Conservation (phyloP, 2,329 filamentous ascomycete species). For the Hypoxylon sp. region DNA sequence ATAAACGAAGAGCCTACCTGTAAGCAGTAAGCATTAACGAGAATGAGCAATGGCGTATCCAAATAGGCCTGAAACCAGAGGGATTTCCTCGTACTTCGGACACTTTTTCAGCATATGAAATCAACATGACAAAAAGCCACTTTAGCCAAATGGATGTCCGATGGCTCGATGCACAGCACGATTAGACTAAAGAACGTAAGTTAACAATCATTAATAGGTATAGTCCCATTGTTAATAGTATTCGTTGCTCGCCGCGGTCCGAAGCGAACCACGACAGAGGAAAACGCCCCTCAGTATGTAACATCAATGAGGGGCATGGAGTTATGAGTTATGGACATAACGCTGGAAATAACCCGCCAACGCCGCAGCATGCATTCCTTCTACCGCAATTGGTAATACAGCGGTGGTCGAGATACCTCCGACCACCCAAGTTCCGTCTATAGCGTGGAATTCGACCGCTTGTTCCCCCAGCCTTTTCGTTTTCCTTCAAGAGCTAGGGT, state of each 20-base stretch:
- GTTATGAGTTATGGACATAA: constrained; percentile 42
- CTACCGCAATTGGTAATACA: constrained; percentile 42
- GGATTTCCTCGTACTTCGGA: constrained; percentile 4
- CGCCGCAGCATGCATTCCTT: constrained; percentile 45
- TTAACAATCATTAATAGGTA: constrained; percentile 27
- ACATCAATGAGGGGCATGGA: constrained; percentile 43
- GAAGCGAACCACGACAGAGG: constrained; percentile 16
- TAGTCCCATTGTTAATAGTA: constrained; percentile 32
- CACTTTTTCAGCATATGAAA: constrained; percentile 11
- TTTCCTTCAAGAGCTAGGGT: constrained; percentile 25
- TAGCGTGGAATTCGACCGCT: constrained; percentile 39
- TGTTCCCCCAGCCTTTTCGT: constrained; percentile 20
- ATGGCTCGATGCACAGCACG: constrained; percentile 21
- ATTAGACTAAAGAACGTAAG: constrained; percentile 20
- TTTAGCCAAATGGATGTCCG: constrained; percentile 9
- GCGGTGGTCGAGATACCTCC: constrained; percentile 27
- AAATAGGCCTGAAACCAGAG: constrained; percentile 14
- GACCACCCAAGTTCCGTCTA: constrained; percentile 34
- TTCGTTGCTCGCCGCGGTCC: constrained; percentile 32
- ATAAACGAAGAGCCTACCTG: constrained; percentile 19
- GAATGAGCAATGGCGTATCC: background rate
- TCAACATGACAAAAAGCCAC: background rate
- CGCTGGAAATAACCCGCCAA: constrained; percentile 46
- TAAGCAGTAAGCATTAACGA: background rate
- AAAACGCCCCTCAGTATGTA: constrained; percentile 38